phyloP scores from a whole-genome alignment of 331 rosid species.

The Pyrus hybrid region DNA sequence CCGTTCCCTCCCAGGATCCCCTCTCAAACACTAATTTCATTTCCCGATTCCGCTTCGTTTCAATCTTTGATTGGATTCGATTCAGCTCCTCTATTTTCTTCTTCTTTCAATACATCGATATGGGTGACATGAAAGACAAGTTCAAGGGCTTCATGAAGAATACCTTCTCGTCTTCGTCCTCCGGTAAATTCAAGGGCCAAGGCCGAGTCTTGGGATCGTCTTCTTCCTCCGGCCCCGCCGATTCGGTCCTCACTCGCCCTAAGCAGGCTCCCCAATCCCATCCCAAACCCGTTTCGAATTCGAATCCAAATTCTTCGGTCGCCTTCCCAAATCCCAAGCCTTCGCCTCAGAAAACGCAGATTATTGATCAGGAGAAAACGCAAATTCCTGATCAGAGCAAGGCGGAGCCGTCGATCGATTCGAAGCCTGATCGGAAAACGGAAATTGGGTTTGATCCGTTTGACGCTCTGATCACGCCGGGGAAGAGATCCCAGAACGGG shows the following conservation, averaged over 20 bases:
- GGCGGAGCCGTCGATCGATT: constrained; percentile 7
- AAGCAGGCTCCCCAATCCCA: constrained; percentile 11
- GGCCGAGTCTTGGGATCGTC: constrained; percentile 86
- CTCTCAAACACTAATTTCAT: neutral
- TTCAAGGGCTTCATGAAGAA: constrained; percentile 81
- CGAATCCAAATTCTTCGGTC: constrained; percentile 2
- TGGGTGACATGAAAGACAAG: constrained; percentile 86
- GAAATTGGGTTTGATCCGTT: constrained; percentile 71
- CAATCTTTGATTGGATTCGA: neutral
- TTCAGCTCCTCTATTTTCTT: neutral
- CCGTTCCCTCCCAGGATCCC: neutral
- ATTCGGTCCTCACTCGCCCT: constrained; percentile 27
- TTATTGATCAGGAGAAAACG: constrained; percentile 21
- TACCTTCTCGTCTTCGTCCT: constrained; percentile 47
- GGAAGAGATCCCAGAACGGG: constrained; percentile 63
- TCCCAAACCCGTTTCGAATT: constrained; percentile 13
- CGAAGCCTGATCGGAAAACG: constrained; percentile 27
- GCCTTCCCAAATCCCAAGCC: constrained; percentile 20
- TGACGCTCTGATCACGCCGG: constrained; percentile 65
- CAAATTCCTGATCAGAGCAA: constrained; percentile 1
- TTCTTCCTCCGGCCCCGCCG: constrained; percentile 39
- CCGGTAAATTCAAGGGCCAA: constrained; percentile 87
- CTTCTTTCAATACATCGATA: neutral
- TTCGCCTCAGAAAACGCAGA: constrained; percentile 16
- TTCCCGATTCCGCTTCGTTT: neutral